Conservation (phyloP, 2,329 filamentous ascomycete genomes). For the Shiraia sp. region DNA sequence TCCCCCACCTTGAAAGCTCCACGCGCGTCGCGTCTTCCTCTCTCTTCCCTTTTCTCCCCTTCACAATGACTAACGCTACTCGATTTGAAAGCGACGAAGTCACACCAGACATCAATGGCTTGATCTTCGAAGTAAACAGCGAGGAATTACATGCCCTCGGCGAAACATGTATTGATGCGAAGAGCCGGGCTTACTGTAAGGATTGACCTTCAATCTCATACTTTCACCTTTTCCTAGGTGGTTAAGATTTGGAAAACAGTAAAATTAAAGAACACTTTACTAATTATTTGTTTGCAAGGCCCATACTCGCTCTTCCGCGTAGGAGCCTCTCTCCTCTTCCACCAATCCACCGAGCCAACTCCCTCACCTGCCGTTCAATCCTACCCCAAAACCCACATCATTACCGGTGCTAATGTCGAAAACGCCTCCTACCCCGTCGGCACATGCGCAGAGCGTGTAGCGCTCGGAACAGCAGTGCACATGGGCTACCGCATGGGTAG, state of each 20-base stretch:
- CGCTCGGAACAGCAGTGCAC: conserved; percentile 72
- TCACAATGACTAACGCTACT: conserved; percentile 38
- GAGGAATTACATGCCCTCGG: conserved; percentile 69
- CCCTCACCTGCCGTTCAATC: conserved; percentile 44
- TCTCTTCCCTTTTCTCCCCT: conserved; percentile 25
- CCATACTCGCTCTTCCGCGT: conserved; percentile 93
- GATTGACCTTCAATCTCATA: conserved; percentile 25
- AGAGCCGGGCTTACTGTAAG: conserved; percentile 78
- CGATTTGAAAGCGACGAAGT: conserved; percentile 36
- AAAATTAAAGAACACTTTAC: no score
- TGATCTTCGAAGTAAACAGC: conserved; percentile 59
- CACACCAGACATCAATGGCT: conserved; percentile 43
- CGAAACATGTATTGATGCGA: conserved; percentile 68
- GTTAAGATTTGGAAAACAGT: no score
- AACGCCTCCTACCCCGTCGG: conserved; percentile 92
- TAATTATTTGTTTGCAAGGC: no score
- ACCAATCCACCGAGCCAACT: conserved; percentile 9
- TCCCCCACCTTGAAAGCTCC: conserved; percentile 11
- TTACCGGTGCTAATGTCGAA: conserved; percentile 77
- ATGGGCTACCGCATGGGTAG: conserved; percentile 54
- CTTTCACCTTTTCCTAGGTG: neutral
- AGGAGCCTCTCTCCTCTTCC: conserved; percentile 73
- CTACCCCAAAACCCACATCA: conserved; percentile 43
- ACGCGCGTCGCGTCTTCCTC: conserved; percentile 14
- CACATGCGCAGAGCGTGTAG: conserved; percentile 94